Evolutionary conservation across 768 basidiomycete genomes (phyloP), one percentile per base, ranked within the genome.

Genomic region (Mycena vulgaris): DNA sequence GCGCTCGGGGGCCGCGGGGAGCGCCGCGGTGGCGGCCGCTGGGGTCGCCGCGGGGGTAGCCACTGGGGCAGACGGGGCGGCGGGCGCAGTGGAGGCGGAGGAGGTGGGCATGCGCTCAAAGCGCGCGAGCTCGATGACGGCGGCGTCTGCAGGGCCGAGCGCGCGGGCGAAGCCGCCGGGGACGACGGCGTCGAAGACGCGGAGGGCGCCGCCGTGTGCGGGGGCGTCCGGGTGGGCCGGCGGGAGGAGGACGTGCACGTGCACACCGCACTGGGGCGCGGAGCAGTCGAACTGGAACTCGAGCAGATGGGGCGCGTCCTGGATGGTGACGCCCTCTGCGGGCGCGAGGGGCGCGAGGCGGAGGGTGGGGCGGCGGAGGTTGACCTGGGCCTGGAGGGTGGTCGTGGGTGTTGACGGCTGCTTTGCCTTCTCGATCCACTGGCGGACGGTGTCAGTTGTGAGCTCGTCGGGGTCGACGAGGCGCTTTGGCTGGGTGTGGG

Each of bases 281-380:
- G 96, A 95, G 71, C 94, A 95, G 78, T 98, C 96, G 79, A 93
- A 98, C 78, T 94, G 92, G 80, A 98, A 98, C 77, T 95, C 95
- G 68, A 97, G 85, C 21, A 91, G 89, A 74, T 96, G 94, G 85
- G 23, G 79, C 72, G 40, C 86, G 78, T 42, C 85, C 78, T 37
- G 83, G 78, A 57, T 70, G 27, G n/a, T 75, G 19, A 87, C 86
- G 30, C 90, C 87, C 39, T 85, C 83, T 2, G 84, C 75, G 17
- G 87, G 76, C 5, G 85, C 75, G 23, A 93, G 83, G 0, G 92
- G 95, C 10, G 90, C 91, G 5, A 97, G 88, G 16, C 92, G 89
- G 37, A 98, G 86, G 1, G 95, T 91, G 1, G 96, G 96, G 6
- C 96, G 89, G 78, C 97, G 97, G 74, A 98, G 90, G 78, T 98